phyloP scores from a whole-genome alignment of 176 grass and related monocot genomes.

The Oryza brachyantha region DNA sequence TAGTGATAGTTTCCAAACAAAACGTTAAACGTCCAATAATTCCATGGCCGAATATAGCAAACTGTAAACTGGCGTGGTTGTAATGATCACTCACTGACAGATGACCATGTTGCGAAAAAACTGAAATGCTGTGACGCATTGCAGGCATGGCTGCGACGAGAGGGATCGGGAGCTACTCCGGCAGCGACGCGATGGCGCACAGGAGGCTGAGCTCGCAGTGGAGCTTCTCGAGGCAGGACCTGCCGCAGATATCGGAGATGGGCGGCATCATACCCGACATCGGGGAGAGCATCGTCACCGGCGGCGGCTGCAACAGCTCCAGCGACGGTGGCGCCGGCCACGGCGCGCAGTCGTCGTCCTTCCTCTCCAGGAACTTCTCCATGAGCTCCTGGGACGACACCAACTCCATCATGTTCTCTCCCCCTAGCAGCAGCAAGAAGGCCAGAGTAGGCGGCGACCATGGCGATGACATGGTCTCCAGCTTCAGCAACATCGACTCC shows the following conservation, averaged over 20 bases:
- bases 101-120: neutral
- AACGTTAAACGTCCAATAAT: too few relatives aligned
- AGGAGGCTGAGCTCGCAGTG: constrained; percentile 54
- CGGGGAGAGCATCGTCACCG: constrained; percentile 51
- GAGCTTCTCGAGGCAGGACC: constrained; percentile 75
- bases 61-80: too few relatives aligned
- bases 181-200: constrained; percentile 17
- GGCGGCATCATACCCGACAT: constrained; percentile 54
- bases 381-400: constrained; percentile 87
- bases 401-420: constrained; percentile 90
- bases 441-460: constrained; percentile 37
- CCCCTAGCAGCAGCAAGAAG: constrained; percentile 48
- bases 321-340: constrained; percentile 29
- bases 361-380: constrained; percentile 64
- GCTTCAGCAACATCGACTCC: constrained; percentile 69
- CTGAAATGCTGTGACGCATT: neutral
- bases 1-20: too few relatives aligned
- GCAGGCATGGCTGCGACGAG: constrained; percentile 37
- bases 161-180: constrained; percentile 50
- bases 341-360: constrained; percentile 44
- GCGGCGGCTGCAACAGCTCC: constrained; percentile 41
- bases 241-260: constrained; percentile 73
- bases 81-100: neutral
- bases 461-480: constrained; percentile 51
- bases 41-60: too few relatives aligned